Conservation (phyloP, 2,329 filamentous ascomycete species). For the Rosellinia necatrix region DNA sequence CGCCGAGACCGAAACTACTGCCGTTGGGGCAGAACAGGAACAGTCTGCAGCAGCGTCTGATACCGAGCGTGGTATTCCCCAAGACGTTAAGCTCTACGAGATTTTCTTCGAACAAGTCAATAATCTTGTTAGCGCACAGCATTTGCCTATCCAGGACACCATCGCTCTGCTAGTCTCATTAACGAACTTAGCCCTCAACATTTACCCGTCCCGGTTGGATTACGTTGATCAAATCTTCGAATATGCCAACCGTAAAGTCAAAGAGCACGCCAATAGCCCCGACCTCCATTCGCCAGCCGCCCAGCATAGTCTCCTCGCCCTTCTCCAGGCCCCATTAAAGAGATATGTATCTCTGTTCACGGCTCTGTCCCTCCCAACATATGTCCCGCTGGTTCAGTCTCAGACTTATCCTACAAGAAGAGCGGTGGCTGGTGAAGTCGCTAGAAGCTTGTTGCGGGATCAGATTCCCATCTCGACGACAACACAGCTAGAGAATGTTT, state of each 20-base stretch:
- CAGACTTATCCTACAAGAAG: conserved; percentile 92
- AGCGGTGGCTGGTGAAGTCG: conserved; percentile 87
- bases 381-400: conserved; percentile 84
- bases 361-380: conserved; percentile 89
- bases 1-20: conserved; percentile 53
- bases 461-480: conserved; percentile 78
- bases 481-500: conserved; percentile 82
- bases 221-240: conserved; percentile 94
- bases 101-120: conserved; percentile 97
- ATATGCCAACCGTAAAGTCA: conserved; percentile 84
- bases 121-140: conserved; percentile 87
- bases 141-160: conserved; percentile 90
- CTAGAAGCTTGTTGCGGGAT: conserved; percentile 79
- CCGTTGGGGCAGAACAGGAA: conserved; percentile 50
- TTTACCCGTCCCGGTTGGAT: conserved; percentile 89
- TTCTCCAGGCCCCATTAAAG: conserved; percentile 88
- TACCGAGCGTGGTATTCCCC: conserved; percentile 62
- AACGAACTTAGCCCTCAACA: conserved; percentile 90
- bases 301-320: conserved; percentile 85
- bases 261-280: conserved; percentile 90
- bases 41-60: conserved; percentile 37
- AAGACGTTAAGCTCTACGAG: conserved; percentile 88
- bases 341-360: conserved; percentile 94
- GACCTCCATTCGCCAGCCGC: conserved; percentile 87
- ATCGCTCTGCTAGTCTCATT: conserved; percentile 94